Evolutionary conservation across 768 basidiomycete species (phyloP).

Genomic region (Tricholoma furcatifolium): DNA sequence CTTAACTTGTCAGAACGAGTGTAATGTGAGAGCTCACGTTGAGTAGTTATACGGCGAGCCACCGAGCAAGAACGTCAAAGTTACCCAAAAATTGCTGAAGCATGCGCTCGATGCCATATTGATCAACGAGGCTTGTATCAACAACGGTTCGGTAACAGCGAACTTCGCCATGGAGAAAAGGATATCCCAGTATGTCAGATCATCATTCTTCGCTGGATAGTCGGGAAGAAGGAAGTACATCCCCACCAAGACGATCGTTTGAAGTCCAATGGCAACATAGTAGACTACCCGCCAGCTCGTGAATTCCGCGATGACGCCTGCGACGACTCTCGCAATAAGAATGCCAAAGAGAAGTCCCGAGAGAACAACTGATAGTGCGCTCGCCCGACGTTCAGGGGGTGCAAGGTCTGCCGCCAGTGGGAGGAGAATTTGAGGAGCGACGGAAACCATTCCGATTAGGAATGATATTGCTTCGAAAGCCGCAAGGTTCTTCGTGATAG

Average conservation of each 20-base stretch:
- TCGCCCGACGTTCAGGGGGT: conserved; percentile 66
- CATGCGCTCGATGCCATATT: conserved; percentile 61
- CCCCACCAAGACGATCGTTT: conserved; percentile 53
- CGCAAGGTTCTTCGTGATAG: conserved; percentile 54
- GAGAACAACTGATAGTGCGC: conserved; percentile 74
- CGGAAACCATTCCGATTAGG: conserved; percentile 68
- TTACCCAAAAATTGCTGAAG: conserved; percentile 66
- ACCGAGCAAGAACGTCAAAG: conserved; percentile 78
- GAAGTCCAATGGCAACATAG: conserved; percentile 74
- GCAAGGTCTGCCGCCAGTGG: conserved; percentile 81
- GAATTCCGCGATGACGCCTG: conserved; percentile 75
- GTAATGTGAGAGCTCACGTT: conserved; percentile 40
- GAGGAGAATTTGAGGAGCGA: conserved; percentile 77
- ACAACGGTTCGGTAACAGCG: conserved; percentile 71
- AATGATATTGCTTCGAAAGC: conserved; percentile 70
- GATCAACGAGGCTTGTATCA: conserved; percentile 68
- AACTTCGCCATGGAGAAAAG: conserved; percentile 77
- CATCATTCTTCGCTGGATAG: conserved; percentile 72
- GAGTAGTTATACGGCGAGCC: conserved; percentile 75
- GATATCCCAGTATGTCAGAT: conserved; percentile 66
- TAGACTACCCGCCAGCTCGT: conserved; percentile 73
- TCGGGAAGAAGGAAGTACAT: conserved; percentile 75
- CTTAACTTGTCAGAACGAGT: background rate
- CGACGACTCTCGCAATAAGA: conserved; percentile 70
- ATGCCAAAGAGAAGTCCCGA: conserved; percentile 70